Conservation (phyloP, 345 rosid genomes). For the Brassica napus region Da-Ae NC_063437.1:11222001-11222500, state of each 20-base stretch:
- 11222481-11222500: slow-evolving; percentile 91
- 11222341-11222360: neutral
- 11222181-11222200: slow-evolving; percentile 71
- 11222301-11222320: neutral
- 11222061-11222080: neutral
- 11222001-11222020: slow-evolving; percentile 94
- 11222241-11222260: slow-evolving; percentile 99
- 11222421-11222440: slow-evolving; percentile 91
- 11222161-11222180: slow-evolving; percentile 6
- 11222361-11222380: neutral
- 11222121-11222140: slow-evolving; percentile 7
- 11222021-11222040: slow-evolving; percentile 97
- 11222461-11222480: slow-evolving; percentile 92
- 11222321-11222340: no score
- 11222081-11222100: neutral
- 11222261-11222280: slow-evolving; percentile 49
- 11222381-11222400: slow-evolving; percentile 92
- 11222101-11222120: neutral
- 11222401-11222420: slow-evolving; percentile 86
- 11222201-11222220: slow-evolving; percentile 85
- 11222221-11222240: slow-evolving; percentile 93
- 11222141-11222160: neutral
- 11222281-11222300: slow-evolving; percentile 8
- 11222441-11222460: slow-evolving; percentile 97
- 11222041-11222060: slow-evolving; percentile 26